These are phyloP conservation scores for Fusarium sp. DNA, from an alignment of 2,329 filamentous ascomycete genomes.

Conservation along the genomic window DNA sequence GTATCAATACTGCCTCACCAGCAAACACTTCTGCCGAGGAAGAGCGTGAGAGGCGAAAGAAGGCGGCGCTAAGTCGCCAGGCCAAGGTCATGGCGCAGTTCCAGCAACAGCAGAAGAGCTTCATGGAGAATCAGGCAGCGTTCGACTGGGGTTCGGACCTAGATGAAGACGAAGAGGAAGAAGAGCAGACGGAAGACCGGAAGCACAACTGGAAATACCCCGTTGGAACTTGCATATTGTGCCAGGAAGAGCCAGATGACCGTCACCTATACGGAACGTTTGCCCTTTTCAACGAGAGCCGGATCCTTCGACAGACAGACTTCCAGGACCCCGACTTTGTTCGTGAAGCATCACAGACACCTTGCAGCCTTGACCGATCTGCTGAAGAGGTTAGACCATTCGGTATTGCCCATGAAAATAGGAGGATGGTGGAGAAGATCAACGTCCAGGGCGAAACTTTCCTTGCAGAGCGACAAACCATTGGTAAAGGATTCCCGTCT, in stretches of 20 bases:
- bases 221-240: slow-evolving; percentile 91
- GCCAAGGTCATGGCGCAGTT: slow-evolving; percentile 98
- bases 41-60: slow-evolving; percentile 87
- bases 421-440: slow-evolving; percentile 80
- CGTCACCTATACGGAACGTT: slow-evolving; percentile 92
- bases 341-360: slow-evolving; percentile 82
- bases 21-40: slow-evolving; percentile 75
- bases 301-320: slow-evolving; percentile 88
- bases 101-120: slow-evolving; percentile 96
- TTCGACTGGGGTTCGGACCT: slow-evolving; percentile 88
- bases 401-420: slow-evolving; percentile 90
- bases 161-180: slow-evolving; percentile 80
- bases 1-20: slow-evolving; percentile 86
- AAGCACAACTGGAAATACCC: slow-evolving; percentile 86
- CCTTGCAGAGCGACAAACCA: slow-evolving; percentile 79
- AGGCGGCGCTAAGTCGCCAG: slow-evolving; percentile 88
- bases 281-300: slow-evolving; percentile 87
- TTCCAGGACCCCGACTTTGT: slow-evolving; percentile 85
- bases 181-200: slow-evolving; percentile 72
- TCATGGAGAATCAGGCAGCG: slow-evolving; percentile 87
- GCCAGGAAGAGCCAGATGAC: slow-evolving; percentile 95
- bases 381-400: slow-evolving; percentile 88
- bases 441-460: slow-evolving; percentile 79
- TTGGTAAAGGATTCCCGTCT: slow-evolving; percentile 90
- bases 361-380: slow-evolving; percentile 84